These are phyloP conservation scores for Colletotrichum spinosum DNA, from an alignment of 2,329 filamentous ascomycete genomes.

Conservation along the genomic window DNA sequence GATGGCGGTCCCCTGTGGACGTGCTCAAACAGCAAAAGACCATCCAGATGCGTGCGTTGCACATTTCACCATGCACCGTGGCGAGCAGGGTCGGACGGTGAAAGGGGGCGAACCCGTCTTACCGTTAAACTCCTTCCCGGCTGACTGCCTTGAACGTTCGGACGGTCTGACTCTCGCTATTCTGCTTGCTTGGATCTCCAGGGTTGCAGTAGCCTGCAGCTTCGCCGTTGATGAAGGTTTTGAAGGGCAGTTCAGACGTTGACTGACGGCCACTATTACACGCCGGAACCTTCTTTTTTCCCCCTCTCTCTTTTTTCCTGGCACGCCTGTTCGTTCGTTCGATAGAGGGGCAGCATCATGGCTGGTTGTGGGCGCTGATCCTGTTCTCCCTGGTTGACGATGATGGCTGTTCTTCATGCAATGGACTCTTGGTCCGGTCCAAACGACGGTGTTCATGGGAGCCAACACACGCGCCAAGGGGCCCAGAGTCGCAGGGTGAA, in stretches of 20 bases:
- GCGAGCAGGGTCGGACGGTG: not conserved
- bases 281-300: too few species aligned
- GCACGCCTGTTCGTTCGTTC: too few species aligned
- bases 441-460: constrained; percentile 21
- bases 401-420: constrained; percentile 5
- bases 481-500: constrained; percentile 32
- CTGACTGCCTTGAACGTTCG: constrained; percentile 7
- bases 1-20: constrained; percentile 17
- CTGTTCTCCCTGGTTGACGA: not conserved
- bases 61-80: not conserved
- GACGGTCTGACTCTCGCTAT: constrained; percentile 13
- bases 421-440: not conserved
- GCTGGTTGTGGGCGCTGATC: constrained; percentile 13
- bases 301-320: too few species aligned
- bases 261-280: not conserved
- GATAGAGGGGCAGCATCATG: not conserved
- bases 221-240: constrained; percentile 3
- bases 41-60: too few species aligned
- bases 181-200: not conserved
- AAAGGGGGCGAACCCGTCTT: not conserved
- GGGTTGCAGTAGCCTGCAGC: not conserved
- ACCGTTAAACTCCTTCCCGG: constrained; percentile 24
- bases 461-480: constrained; percentile 27
- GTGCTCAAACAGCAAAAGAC: not conserved
- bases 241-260: not conserved